Evolutionary conservation across 352 stramenopile species (phyloP).

Genomic region (Globisporangium alternatum): DNA sequence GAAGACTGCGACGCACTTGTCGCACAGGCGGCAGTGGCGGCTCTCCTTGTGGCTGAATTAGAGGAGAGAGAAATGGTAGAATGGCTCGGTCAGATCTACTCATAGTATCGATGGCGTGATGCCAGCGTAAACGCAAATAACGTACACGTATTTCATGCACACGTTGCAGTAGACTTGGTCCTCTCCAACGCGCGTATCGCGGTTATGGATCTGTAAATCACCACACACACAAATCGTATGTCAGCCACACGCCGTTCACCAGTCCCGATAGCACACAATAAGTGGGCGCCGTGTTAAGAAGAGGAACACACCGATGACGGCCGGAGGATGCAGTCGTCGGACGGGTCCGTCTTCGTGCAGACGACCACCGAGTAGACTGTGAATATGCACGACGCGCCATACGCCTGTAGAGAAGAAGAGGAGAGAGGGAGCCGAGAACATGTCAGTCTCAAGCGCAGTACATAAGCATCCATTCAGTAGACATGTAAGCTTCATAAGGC

Average conservation of each 20-base stretch:
- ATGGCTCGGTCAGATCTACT: background rate
- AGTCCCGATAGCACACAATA: background rate
- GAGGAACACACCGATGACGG: slow-evolving; percentile 47
- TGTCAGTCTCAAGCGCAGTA: background rate
- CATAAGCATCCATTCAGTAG: background rate
- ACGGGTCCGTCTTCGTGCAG: slow-evolving; percentile 75
- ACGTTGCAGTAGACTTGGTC: slow-evolving; percentile 86
- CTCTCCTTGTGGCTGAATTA: slow-evolving; percentile 70
- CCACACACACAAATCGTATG: background rate
- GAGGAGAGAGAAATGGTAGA: background rate
- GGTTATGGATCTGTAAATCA: slow-evolving; percentile 12
- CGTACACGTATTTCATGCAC: slow-evolving; percentile 86
- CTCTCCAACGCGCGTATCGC: slow-evolving; percentile 21
- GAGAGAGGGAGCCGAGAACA: background rate
- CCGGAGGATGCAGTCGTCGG: slow-evolving; percentile 68
- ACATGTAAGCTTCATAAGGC: background rate
- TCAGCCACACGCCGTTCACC: background rate
- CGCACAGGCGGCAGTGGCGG: slow-evolving; percentile 94
- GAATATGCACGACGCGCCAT: slow-evolving; percentile 46
- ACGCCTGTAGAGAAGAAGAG: slow-evolving; percentile 24
- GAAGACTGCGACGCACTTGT: slow-evolving; percentile 96
- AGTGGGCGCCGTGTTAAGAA: background rate
- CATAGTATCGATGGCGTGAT: too few relatives aligned
- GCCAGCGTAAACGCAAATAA: slow-evolving; percentile 4
- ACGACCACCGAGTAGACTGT: slow-evolving; percentile 49